phyloP scores from a whole-genome alignment of 108 stramenopile species.

The Fistulifera solaris region DNA sequence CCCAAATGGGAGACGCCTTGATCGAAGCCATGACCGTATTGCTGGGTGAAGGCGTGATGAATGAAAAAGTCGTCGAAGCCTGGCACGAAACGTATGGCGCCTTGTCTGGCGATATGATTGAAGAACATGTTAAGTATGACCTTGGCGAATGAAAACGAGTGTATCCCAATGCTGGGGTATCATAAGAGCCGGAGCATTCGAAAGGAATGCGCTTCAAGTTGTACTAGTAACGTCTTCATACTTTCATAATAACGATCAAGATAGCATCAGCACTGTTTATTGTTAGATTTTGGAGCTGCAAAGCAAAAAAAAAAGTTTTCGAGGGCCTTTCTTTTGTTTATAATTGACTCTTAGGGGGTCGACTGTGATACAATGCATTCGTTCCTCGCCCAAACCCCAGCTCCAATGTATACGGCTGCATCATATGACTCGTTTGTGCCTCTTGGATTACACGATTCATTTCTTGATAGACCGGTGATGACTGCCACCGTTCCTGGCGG shows the following conservation, averaged over 20 bases:
- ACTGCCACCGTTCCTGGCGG: slow-evolving; percentile 46
- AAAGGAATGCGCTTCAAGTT: too few species aligned
- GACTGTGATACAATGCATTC: slow-evolving; percentile 30
- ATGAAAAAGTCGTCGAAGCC: background rate
- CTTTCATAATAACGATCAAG: too few species aligned
- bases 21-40: background rate
- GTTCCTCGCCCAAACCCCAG: slow-evolving; percentile 36
- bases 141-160: too few species aligned
- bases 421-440: slow-evolving; percentile 1
- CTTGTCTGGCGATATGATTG: slow-evolving; percentile 3
- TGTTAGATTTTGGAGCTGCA: too few species aligned
- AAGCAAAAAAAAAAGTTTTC: too few species aligned
- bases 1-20: slow-evolving; percentile 25
- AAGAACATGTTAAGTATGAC: background rate
- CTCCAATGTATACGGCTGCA: slow-evolving; percentile 11
- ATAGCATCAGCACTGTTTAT: too few species aligned
- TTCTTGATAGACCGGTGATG: slow-evolving; percentile 47
- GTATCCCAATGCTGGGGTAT: too few species aligned
- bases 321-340: too few species aligned
- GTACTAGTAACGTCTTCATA: too few species aligned
- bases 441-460: slow-evolving; percentile 51
- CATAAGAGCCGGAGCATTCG: too few species aligned
- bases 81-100: background rate
- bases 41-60: background rate
- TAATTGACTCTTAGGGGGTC: too few species aligned